Percentiles rank a stretch among this genome's conserved stretches.
Evolutionary conservation across 129 eudicot species (phyloP).

Genomic region (Chrysanthemum makinoi): DNA sequence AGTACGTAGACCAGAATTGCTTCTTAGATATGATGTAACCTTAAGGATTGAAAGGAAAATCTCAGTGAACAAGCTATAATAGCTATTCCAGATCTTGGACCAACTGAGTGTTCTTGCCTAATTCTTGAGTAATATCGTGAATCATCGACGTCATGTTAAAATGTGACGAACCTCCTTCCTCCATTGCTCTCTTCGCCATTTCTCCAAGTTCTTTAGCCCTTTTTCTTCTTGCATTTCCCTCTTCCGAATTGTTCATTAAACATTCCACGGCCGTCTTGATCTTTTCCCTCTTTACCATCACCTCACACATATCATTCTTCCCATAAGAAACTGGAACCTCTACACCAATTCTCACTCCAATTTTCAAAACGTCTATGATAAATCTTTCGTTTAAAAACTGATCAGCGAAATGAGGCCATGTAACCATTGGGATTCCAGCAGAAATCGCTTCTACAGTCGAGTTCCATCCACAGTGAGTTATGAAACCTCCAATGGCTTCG

Average conservation of each 20-base stretch:
- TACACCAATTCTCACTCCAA: constrained; percentile 35
- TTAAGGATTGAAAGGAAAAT: too few relatives aligned
- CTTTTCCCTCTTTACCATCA: constrained; percentile 28
- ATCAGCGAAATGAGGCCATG: constrained; percentile 49
- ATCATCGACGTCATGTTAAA: constrained; percentile 20
- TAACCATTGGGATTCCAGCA: constrained; percentile 49
- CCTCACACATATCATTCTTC: constrained; percentile 28
- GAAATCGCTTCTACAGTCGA: constrained; percentile 47
- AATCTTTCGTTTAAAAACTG: constrained; percentile 50
- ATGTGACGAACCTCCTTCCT: constrained; percentile 34
- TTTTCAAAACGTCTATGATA: constrained; percentile 32
- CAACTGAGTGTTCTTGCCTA: too few relatives aligned
- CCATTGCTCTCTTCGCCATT: constrained; percentile 39
- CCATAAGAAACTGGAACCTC: constrained; percentile 21
- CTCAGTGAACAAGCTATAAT: too few relatives aligned
- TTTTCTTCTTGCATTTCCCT: constrained; percentile 31
- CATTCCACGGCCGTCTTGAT: constrained; percentile 22
- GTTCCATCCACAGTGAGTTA: constrained; percentile 72
- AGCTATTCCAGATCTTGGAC: too few relatives aligned
- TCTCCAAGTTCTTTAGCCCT: constrained; percentile 33
- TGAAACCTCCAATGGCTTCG: constrained; percentile 48
- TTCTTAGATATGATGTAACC: too few relatives aligned
- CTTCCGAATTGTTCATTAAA: constrained; percentile 27
- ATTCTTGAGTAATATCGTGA: constrained; percentile 15
- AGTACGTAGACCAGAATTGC: too few relatives aligned